Conservation (phyloP, 345 rosid species). For the Ricinus communis region DNA sequence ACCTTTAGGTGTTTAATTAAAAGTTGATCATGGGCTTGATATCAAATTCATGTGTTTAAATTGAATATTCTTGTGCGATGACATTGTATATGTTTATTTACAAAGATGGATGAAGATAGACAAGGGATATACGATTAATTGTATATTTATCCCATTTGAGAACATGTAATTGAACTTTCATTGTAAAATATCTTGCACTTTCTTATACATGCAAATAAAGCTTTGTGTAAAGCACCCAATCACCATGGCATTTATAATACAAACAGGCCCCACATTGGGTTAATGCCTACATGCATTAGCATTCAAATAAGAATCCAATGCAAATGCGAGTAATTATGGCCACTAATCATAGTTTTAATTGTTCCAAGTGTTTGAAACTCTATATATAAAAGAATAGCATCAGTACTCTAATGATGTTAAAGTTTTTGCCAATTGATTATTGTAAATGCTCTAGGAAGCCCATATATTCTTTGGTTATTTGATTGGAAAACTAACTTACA, state of each 20-base stretch:
- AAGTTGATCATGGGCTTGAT: background rate
- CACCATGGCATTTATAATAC: background rate
- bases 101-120: no score
- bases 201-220: background rate
- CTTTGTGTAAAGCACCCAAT: background rate
- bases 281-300: slow-evolving; percentile 18
- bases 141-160: background rate
- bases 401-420: background rate
- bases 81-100: background rate
- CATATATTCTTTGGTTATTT: background rate
- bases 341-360: background rate
- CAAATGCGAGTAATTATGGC: background rate
- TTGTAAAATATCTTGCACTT: slow-evolving; percentile 10
- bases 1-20: background rate
- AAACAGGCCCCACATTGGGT: slow-evolving; percentile 26
- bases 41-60: background rate
- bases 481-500: background rate
- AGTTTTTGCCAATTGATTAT: background rate
- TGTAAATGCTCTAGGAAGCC: background rate
- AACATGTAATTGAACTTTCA: background rate
- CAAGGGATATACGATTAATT: background rate
- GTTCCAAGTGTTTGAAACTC: slow-evolving; percentile 7
- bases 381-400: background rate
- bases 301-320: slow-evolving; percentile 35
- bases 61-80: background rate